Conservation (phyloP, 805 yeast species). For the Kodamaea leandrae region DNA sequence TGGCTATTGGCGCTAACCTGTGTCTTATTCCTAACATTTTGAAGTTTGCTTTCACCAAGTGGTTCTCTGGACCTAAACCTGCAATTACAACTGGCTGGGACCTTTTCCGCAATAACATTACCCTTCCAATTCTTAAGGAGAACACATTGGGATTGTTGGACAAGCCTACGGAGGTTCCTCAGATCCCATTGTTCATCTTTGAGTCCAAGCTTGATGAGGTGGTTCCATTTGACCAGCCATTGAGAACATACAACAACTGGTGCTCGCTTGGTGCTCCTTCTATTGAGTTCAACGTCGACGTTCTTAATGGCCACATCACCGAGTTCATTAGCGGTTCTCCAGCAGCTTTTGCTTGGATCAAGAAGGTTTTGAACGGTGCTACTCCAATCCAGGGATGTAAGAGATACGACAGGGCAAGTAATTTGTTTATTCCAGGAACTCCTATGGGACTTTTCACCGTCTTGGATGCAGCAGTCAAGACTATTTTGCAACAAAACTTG, state of each 20-base stretch:
- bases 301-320: slow-evolving; percentile 15
- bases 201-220: slow-evolving; percentile 13
- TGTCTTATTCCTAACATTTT: slow-evolving; percentile 7
- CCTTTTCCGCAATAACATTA: slow-evolving; percentile 14
- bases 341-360: slow-evolving; percentile 20
- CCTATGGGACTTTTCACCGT: background rate
- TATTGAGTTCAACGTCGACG: slow-evolving; percentile 11
- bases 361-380: slow-evolving; percentile 16
- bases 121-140: slow-evolving; percentile 15
- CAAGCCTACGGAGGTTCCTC: slow-evolving; percentile 10
- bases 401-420: slow-evolving; percentile 41
- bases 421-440: slow-evolving; percentile 45
- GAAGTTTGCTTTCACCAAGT: slow-evolving; percentile 1
- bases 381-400: slow-evolving; percentile 18
- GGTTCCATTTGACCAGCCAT: slow-evolving; percentile 11
- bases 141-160: slow-evolving; percentile 22
- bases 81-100: slow-evolving; percentile 16
- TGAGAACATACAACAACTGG: slow-evolving; percentile 13
- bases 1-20: background rate
- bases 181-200: slow-evolving; percentile 13
- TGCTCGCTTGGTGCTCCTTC: slow-evolving; percentile 12
- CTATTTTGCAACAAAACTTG: slow-evolving; percentile 3
- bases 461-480: slow-evolving; percentile 2
- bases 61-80: slow-evolving; percentile 15
- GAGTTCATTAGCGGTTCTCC: slow-evolving; percentile 16